These are phyloP conservation scores for Aspergillus sp. DNA, from an alignment of 2,329 filamentous ascomycete species.

Conservation along the genomic window DNA sequence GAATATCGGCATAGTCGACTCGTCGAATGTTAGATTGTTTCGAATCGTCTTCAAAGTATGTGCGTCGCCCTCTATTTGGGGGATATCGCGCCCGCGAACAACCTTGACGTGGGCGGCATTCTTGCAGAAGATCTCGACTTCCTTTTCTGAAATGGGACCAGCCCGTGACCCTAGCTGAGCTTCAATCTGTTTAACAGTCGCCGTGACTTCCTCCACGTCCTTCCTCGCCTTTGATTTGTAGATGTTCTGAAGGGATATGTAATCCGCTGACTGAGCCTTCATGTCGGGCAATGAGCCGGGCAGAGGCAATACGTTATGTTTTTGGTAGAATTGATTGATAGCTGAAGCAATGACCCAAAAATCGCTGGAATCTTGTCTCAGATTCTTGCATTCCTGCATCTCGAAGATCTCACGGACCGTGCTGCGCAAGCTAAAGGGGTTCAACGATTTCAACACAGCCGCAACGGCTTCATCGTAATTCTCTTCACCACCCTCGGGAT, in stretches of 20 bases:
- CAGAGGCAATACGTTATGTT: constrained; percentile 70
- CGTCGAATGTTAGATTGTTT: constrained; percentile 36
- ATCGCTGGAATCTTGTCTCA: constrained; percentile 48
- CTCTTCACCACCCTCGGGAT: constrained; percentile 83
- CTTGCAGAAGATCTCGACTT: constrained; percentile 91
- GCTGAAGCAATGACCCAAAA: constrained; percentile 91
- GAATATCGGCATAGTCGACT: constrained; percentile 65
- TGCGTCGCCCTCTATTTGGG: constrained; percentile 41
- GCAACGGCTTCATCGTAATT: constrained; percentile 91
- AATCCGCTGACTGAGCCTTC: constrained; percentile 89
- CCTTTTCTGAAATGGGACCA: constrained; percentile 56
- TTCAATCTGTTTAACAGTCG: constrained; percentile 56
- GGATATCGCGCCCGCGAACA: constrained; percentile 60
- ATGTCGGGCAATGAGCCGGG: constrained; percentile 90
- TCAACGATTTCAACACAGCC: constrained; percentile 83
- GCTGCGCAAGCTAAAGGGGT: constrained; percentile 61
- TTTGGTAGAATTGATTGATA: constrained; percentile 69
- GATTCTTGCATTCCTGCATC: constrained; percentile 54
- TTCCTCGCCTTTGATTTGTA: constrained; percentile 84
- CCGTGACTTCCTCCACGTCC: constrained; percentile 71
- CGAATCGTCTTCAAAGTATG: constrained; percentile 40
- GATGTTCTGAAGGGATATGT: constrained; percentile 84
- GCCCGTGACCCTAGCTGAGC: constrained; percentile 42
- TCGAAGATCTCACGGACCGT: constrained; percentile 74
- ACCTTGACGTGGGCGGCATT: constrained; percentile 91